Conservation (phyloP, 495 filamentous ascomycete genomes). For the Neurospora intermedia region DNA sequence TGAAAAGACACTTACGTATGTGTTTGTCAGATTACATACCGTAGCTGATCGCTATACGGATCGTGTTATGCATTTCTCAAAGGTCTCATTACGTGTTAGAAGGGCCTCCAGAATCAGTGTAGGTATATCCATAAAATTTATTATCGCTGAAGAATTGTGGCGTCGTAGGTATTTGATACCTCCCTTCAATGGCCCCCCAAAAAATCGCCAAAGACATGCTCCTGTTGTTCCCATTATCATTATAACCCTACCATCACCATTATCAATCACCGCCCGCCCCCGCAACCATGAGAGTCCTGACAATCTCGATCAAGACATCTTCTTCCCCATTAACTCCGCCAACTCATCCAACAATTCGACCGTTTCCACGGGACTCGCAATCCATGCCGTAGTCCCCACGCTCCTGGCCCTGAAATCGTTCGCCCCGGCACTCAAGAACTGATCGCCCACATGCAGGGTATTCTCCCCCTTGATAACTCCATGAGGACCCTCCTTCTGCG, state of each 20-base stretch:
- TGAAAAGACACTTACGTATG: too few relatives aligned
- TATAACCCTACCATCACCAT: neutral
- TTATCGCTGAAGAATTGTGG: neutral
- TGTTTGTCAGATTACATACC: neutral
- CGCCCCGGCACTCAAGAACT: slow-evolving; percentile 88
- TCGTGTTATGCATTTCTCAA: neutral
- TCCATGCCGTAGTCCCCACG: slow-evolving; percentile 70
- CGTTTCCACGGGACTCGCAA: slow-evolving; percentile 84
- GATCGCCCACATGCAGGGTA: slow-evolving; percentile 84
- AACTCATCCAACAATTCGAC: slow-evolving; percentile 81
- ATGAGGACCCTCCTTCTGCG: slow-evolving; percentile 36
- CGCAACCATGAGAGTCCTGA: neutral
- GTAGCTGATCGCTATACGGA: neutral
- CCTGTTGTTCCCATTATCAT: neutral
- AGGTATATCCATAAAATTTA: neutral
- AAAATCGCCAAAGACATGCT: neutral
- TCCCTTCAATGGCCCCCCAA: neutral
- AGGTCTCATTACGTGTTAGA: neutral
- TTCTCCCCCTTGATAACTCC: slow-evolving; percentile 35
- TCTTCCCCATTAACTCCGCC: slow-evolving; percentile 43
- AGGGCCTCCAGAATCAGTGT: neutral
- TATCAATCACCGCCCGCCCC: neutral
- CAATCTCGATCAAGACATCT: slow-evolving; percentile 17
- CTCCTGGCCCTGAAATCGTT: slow-evolving; percentile 87
- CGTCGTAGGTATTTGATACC: neutral